A percentile compares a stretch with the other conserved stretches of the same genome.
These are phyloP conservation scores for Pseudocercospora macadamiae DNA, from an alignment of 2,329 filamentous ascomycete species.

Conservation along the genomic window DNA sequence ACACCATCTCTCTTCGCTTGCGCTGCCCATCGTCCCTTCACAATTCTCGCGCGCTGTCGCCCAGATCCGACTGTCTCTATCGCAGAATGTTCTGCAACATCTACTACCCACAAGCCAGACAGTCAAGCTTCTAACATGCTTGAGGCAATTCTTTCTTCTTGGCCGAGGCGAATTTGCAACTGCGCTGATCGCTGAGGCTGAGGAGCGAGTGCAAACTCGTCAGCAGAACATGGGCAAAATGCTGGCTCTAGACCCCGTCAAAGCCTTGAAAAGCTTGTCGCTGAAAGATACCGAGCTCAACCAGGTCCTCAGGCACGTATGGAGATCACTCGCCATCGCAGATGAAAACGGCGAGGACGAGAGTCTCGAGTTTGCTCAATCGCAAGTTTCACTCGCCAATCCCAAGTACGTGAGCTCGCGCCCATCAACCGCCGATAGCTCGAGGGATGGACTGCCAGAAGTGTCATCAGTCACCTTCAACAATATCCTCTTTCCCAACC, in stretches of 20 bases:
- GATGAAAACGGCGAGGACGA: slow-evolving; percentile 77
- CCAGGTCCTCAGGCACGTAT: slow-evolving; percentile 74
- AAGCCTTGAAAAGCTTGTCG: slow-evolving; percentile 63
- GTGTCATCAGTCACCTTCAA: slow-evolving; percentile 65
- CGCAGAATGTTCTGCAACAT: slow-evolving; percentile 79
- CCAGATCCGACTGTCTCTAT: slow-evolving; percentile 77
- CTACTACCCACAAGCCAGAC: slow-evolving; percentile 78
- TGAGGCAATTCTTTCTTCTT: slow-evolving; percentile 86
- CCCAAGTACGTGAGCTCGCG: slow-evolving; percentile 49
- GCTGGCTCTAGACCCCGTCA: slow-evolving; percentile 55
- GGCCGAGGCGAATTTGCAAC: slow-evolving; percentile 90
- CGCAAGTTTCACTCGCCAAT: slow-evolving; percentile 70
- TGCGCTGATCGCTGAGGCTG: slow-evolving; percentile 81
- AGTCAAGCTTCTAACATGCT: slow-evolving; percentile 72
- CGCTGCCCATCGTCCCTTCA: slow-evolving; percentile 72
- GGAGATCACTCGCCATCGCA: slow-evolving; percentile 75
- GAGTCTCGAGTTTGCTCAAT: slow-evolving; percentile 78
- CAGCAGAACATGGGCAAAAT: slow-evolving; percentile 61
- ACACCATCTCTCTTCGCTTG: slow-evolving; percentile 66
- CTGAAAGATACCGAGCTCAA: slow-evolving; percentile 88
- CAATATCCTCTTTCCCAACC: slow-evolving; percentile 79
- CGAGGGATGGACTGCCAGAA: slow-evolving; percentile 39
- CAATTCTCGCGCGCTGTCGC: slow-evolving; percentile 73
- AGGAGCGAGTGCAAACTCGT: slow-evolving; percentile 74
- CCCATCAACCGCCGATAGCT: slow-evolving; percentile 45